Conservation (phyloP, 2,329 filamentous ascomycete genomes). For the Fusarium sp. region DNA sequence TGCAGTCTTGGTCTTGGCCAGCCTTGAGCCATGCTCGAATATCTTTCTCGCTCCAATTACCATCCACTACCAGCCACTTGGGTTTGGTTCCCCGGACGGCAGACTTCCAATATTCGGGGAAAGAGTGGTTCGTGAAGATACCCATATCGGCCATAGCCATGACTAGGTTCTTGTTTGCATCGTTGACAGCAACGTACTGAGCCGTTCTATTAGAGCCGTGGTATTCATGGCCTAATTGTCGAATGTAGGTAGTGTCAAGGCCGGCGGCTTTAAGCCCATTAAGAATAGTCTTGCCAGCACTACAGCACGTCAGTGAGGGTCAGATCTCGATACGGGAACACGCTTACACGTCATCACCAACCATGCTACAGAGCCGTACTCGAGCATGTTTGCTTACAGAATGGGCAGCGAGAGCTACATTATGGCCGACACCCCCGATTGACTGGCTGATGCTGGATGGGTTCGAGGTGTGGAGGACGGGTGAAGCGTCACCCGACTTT, state of each 20-base stretch:
- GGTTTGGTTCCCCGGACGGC: conserved; percentile 66
- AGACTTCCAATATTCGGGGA: conserved; percentile 67
- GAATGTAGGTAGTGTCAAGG: conserved; percentile 72
- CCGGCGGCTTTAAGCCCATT: conserved; percentile 70
- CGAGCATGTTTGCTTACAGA: conserved; percentile 66
- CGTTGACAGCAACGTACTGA: conserved; percentile 92
- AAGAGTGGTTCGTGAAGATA: conserved; percentile 72
- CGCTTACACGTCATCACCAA: conserved; percentile 78
- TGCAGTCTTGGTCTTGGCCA: conserved; percentile 63
- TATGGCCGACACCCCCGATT: conserved; percentile 90
- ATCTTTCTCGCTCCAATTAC: conserved; percentile 78
- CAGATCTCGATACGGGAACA: not conserved
- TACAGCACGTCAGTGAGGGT: conserved; percentile 43
- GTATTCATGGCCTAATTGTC: conserved; percentile 59
- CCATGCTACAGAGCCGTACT: conserved; percentile 80
- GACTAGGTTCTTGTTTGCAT: conserved; percentile 82
- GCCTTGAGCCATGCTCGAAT: conserved; percentile 75
- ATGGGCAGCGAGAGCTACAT: conserved; percentile 86
- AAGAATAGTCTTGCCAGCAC: conserved; percentile 78
- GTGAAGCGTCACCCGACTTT: conserved; percentile 46
- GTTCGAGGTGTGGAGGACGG: conserved; percentile 82
- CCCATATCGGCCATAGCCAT: conserved; percentile 96
- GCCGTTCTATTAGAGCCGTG: conserved; percentile 74
- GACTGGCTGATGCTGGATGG: conserved; percentile 82
- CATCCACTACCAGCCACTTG: conserved; percentile 86